Evolutionary conservation across 2,329 filamentous ascomycete species (phyloP), one percentile per base, ranked within the genome.

Genomic region (Fusarium heterosporum): DNA sequence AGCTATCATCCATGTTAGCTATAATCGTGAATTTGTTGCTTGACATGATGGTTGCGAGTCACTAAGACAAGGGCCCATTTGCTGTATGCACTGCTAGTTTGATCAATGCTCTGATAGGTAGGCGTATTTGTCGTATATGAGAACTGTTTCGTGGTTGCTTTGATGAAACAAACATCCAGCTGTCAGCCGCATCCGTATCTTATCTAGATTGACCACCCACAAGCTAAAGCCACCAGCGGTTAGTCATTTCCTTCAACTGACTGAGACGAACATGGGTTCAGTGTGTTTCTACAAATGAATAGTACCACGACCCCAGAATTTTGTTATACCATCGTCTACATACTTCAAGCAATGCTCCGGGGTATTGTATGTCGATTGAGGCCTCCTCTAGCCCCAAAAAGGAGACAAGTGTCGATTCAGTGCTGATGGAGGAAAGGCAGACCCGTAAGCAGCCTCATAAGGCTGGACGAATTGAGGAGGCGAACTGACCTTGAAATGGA

Each of bases 391-490:
- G 17, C 14, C 22, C 26, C 26, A 32, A 25, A 26, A 7, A 36
- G 28, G n/a, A 34, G 8, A 32, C 16, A 28, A 11, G 32, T 39
- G 14, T 22, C 17, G 12, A 25, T 28, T 16, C n/a, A 34, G 34
- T 30, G 30, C n/a, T 40, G 22, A 29, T 19, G 25, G n/a, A 5
- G 25, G n/a, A 5, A 25, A 53, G 25, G 25, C 25, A 36, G 16
- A 39, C 17, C 13, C 30, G 16, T 47, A 43, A 50, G 40, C 40
- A 53, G 57, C 57, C 50, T 50, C 30, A 45, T 60, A 59, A 47
- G 61, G 61, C 50, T 69, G 43, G 50, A 50, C 56, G 42, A 28
- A 53, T 50, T 45, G 39, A 55, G 36, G 55, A 70, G 62, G 51
- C 51, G 58, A 48, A 48, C 49, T 46, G 46, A 38, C 30, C 45